These are phyloP conservation scores for Podospora appendiculata DNA, from an alignment of 495 filamentous ascomycete species.

Conservation along the genomic window DNA sequence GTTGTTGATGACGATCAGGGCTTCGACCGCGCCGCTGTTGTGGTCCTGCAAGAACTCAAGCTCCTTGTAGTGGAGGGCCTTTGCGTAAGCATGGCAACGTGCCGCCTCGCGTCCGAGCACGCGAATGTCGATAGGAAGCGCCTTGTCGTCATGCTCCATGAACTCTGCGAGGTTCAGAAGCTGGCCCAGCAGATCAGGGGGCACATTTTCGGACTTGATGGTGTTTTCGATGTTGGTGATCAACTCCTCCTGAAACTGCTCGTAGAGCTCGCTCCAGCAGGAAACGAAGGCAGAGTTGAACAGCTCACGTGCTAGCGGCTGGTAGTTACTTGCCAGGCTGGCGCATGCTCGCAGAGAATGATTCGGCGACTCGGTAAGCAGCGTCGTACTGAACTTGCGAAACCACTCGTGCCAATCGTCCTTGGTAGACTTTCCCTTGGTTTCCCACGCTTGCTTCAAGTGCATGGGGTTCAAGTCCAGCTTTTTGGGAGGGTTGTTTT, in stretches of 20 bases:
- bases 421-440: constrained; percentile 85
- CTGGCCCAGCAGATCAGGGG: constrained; percentile 89
- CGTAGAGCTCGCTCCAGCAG: constrained; percentile 96
- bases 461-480: constrained; percentile 94
- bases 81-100: constrained; percentile 94
- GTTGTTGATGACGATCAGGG: constrained; percentile 97
- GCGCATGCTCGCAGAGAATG: constrained; percentile 92
- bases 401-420: constrained; percentile 99
- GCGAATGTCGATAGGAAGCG: constrained; percentile 92
- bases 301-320: constrained; percentile 80
- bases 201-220: constrained; percentile 84
- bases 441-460: constrained; percentile 95
- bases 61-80: constrained; percentile 97
- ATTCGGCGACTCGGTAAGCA: constrained; percentile 91
- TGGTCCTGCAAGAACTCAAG: constrained; percentile 97
- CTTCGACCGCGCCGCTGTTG: constrained; percentile 90
- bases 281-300: constrained; percentile 99
- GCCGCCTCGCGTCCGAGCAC: constrained; percentile 86
- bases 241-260: constrained; percentile 89
- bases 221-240: constrained; percentile 93
- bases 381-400: constrained; percentile 86
- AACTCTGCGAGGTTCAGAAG: constrained; percentile 96
- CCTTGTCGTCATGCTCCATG: constrained; percentile 99
- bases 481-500: constrained; percentile 79
- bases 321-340: constrained; percentile 81